These are phyloP conservation scores for Geum urbanum DNA, from an alignment of 306 rosid genomes.

Conservation along the genomic window DNA sequence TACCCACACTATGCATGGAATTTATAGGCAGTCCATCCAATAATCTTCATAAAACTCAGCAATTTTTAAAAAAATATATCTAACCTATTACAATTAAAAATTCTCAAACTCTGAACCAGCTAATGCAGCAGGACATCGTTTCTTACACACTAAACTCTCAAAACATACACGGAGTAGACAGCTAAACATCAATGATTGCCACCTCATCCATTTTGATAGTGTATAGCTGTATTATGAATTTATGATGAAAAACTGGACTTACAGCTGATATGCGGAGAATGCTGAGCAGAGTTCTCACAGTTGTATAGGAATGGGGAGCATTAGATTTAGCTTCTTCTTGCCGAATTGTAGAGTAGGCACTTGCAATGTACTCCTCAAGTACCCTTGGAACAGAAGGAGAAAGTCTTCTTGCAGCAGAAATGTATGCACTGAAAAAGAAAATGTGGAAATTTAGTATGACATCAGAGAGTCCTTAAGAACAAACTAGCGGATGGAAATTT, in stretches of 20 bases:
- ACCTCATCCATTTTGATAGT: neutral
- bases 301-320: conserved; percentile 90
- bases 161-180: neutral
- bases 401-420: conserved; percentile 90
- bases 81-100: neutral
- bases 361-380: conserved; percentile 91
- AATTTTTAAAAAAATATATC: neutral
- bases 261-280: conserved; percentile 95
- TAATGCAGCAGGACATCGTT: neutral
- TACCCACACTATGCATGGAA: neutral
- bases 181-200: neutral
- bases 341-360: conserved; percentile 81
- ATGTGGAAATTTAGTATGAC: conserved; percentile 12
- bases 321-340: conserved; percentile 93
- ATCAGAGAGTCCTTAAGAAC: neutral
- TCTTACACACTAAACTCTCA: neutral
- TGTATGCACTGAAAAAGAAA: conserved; percentile 54
- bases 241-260: conserved; percentile 27
- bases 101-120: neutral
- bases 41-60: neutral
- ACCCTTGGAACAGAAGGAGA: conserved; percentile 81
- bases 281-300: conserved; percentile 93
- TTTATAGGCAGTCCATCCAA: neutral
- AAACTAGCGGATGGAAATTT: neutral
- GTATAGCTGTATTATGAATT: neutral